Percentiles rank a stretch among this genome's conserved stretches.
phyloP scores from a whole-genome alignment of 345 rosid species.

The Eucalyptus albens region DNA sequence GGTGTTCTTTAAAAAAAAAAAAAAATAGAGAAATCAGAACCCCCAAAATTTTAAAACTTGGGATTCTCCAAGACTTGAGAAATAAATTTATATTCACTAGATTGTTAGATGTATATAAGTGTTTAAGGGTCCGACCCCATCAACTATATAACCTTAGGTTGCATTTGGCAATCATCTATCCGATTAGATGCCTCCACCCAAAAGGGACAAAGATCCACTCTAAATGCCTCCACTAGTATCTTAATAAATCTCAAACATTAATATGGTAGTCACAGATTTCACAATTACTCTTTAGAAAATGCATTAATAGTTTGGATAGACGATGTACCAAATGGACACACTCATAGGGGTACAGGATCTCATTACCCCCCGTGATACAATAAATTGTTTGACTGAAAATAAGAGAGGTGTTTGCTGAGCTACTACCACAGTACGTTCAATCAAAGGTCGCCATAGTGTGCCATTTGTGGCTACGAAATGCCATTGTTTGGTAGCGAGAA shows the following conservation, averaged over 20 bases:
- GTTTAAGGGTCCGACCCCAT: background rate
- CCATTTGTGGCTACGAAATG: too few species aligned
- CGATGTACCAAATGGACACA: background rate
- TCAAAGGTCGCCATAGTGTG: too few species aligned
- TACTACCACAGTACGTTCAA: too few species aligned
- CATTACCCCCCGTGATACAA: too few species aligned
- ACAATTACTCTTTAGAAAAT: background rate
- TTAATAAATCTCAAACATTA: background rate
- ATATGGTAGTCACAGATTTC: background rate
- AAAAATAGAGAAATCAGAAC: too few species aligned
- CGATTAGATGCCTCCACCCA: background rate
- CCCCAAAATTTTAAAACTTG: background rate
- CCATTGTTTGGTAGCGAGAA: too few species aligned
- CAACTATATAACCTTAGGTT: too few species aligned
- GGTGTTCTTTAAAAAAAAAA: rapidly evolving
- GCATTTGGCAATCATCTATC: too few species aligned
- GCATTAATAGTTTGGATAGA: background rate
- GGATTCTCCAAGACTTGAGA: background rate
- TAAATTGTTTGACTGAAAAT: too few species aligned
- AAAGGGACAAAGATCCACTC: background rate
- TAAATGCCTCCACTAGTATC: background rate
- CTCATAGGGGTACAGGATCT: background rate
- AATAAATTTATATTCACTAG: too few species aligned
- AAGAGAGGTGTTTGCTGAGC: too few species aligned
- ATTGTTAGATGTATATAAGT: background rate